A percentile compares a stretch with the other conserved stretches of the same genome.
Conservation (phyloP, 225 moss, liverwort and hornwort species). For the Bryum argenteum region DNA sequence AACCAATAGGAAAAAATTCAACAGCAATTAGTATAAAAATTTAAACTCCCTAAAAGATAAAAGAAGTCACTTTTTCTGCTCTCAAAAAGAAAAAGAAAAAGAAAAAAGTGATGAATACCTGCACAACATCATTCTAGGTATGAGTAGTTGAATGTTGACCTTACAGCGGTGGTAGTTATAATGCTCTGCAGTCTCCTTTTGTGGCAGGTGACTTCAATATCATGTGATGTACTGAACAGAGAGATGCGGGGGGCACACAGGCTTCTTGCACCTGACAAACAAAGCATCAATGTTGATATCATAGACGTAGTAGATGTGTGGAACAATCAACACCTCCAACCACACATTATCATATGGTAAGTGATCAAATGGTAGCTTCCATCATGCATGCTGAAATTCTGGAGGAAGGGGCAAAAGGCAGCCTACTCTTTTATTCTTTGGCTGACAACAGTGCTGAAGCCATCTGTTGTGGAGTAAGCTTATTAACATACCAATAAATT, state of each 20-base stretch:
- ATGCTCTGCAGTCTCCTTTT: not conserved
- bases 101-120: too few species aligned
- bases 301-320: not conserved
- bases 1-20: too few species aligned
- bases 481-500: not conserved
- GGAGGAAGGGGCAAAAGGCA: too few species aligned
- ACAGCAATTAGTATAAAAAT: too few species aligned
- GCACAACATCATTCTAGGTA: not conserved
- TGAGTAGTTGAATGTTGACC: not conserved
- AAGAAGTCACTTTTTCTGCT: too few species aligned
- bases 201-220: constrained; percentile 5
- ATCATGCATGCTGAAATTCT: too few species aligned
- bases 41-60: too few species aligned
- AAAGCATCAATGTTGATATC: too few species aligned
- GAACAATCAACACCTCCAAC: not conserved
- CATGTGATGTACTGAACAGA: not conserved
- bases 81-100: too few species aligned
- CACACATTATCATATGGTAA: not conserved
- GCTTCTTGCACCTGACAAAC: not conserved
- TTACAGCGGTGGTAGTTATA: not conserved
- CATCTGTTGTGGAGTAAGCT: not conserved
- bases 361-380: too few species aligned
- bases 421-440: not conserved
- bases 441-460: not conserved
- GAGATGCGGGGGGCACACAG: not conserved